Evolutionary conservation across 345 rosid species (phyloP).

Genomic region (Leavenworthia alabamica): DNA sequence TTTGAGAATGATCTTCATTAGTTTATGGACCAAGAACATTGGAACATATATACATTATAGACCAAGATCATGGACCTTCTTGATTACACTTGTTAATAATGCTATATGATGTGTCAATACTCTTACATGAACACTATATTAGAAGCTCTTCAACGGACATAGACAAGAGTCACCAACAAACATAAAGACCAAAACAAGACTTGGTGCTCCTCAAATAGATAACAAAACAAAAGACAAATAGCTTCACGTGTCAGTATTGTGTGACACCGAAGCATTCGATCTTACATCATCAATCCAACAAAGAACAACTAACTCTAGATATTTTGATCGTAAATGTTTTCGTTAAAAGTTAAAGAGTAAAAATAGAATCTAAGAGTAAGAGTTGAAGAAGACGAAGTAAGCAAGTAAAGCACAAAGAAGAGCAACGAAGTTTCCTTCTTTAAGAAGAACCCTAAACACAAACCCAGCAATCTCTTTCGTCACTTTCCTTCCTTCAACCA

Average conservation of each 20-base stretch:
- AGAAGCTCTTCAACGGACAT: background rate
- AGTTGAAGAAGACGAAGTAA: conserved; percentile 48
- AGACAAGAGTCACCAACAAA: conserved; percentile 20
- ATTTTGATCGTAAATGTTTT: background rate
- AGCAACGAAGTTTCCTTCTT: conserved; percentile 76
- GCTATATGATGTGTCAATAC: background rate
- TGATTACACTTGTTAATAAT: background rate
- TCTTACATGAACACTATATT: no score
- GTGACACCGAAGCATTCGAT: conserved; percentile 21
- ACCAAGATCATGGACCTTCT: conserved; percentile 6
- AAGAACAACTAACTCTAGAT: background rate
- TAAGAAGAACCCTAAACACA: conserved; percentile 58
- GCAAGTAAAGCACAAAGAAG: conserved; percentile 73
- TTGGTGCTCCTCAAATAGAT: background rate
- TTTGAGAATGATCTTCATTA: no score
- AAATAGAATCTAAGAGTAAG: conserved; percentile 1
- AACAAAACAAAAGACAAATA: background rate
- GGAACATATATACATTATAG: no score
- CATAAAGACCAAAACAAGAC: conserved; percentile 17
- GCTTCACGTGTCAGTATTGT: conserved; percentile 28
- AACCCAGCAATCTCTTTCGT: conserved; percentile 64
- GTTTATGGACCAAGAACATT: no score
- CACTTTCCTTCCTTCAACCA: conserved; percentile 67
- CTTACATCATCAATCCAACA: conserved; percentile 19
- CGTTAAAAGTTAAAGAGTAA: conserved; percentile 6